Conservation (phyloP, 331 rosid genomes). For the Rosa hybrid region DNA sequence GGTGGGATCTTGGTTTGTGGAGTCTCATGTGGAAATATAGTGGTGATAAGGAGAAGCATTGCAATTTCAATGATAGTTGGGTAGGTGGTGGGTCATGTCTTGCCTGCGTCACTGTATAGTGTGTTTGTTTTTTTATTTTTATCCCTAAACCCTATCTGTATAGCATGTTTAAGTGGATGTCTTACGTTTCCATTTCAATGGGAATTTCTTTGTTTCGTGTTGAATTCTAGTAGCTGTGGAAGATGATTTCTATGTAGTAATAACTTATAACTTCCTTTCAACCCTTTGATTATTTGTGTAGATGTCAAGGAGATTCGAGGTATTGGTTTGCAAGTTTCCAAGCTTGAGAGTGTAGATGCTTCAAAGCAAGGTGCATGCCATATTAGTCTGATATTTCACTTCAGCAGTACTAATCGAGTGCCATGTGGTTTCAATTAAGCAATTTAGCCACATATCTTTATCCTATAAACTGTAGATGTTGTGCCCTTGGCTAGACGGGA, state of each 20-base stretch:
- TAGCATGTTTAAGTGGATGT: background rate
- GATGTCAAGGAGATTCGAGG: conserved; percentile 97
- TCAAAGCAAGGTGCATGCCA: conserved; percentile 65
- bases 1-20: background rate
- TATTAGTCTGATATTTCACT: conserved; percentile 15
- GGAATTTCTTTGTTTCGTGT: background rate
- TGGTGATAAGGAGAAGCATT: background rate
- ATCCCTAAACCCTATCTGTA: too few relatives aligned
- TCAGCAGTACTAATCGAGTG: background rate
- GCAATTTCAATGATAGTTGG: background rate
- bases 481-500: conserved; percentile 17
- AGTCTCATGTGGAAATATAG: background rate
- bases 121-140: background rate
- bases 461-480: background rate
- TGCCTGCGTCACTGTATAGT: background rate
- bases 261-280: conserved; percentile 20
- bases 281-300: conserved; percentile 33
- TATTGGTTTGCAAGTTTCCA: conserved; percentile 91
- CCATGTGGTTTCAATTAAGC: background rate
- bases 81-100: conserved; percentile 9
- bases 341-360: conserved; percentile 66
- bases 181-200: background rate
- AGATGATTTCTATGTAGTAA: conserved; percentile 8
- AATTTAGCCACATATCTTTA: background rate
- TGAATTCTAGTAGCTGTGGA: background rate